Evolutionary conservation across 345 rosid species (phyloP), one percentile per base, ranked within the genome.

Genomic region (Anastatica hierochuntica): DNA sequence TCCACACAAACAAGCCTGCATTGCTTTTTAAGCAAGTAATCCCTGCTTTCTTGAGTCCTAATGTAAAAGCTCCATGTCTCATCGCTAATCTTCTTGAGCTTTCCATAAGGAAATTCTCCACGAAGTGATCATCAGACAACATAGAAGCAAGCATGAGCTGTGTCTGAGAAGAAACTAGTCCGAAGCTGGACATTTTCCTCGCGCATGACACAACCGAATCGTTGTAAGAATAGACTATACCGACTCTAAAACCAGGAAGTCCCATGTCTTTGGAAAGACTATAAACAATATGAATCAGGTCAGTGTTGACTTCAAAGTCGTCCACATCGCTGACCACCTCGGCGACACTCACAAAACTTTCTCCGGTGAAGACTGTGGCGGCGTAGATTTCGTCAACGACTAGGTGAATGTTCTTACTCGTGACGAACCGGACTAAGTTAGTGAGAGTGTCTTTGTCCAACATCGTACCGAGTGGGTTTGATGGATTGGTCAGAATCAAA

Each of bases 191-290:
- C 95, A 90, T 87, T 63, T 76, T 86, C 0, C 85, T 75, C 6
- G 77, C 89, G 14, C 84, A 75, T n/a, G 44, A 36, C 12, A 77
- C 86, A 3, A 87, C 92, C 0, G 7, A 41, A 13, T 87, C 92
- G 20, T 87, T 90, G 68, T 77, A 84, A 0, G 95, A 90, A 43
- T 84, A 90, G 16, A 87, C 71, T 1, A 86, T 76, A 13, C 96
- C 98, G 0, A 87, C 95, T 44, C 89, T 65, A 9, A 90, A 74
- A 18, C 96, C 98, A 0, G 95, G 98, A 12, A 90, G 60, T 0
- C 98, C 96, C 85, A 90, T 75, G 70, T 90, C 98, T 68, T 90
- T 90, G 7, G 98, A 90, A 49, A 90, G 71, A 61, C 96, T 87
- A 58, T 84, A 87, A 2, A 81, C 68, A 17, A 87, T 69, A 72